Conservation (phyloP, 805 yeast genomes). For the Maudiozyma barnettii region DNA sequence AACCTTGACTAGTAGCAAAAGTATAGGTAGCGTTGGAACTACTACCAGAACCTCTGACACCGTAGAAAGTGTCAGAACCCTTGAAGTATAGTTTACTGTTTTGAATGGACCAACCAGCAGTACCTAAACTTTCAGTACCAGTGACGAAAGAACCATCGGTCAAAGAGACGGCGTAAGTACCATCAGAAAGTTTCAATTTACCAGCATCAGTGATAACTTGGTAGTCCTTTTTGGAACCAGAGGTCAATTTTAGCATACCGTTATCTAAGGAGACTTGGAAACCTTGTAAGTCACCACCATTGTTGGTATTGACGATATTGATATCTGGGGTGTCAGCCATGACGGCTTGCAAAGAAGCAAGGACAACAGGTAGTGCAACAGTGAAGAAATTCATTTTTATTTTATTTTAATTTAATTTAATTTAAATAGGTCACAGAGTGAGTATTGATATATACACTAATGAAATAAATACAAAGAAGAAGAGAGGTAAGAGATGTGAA, state of each 20-base stretch:
- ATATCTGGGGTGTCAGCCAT: neutral
- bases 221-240: neutral
- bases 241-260: neutral
- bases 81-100: neutral
- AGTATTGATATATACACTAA: too few relatives aligned
- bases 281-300: neutral
- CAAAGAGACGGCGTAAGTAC: constrained; percentile 23
- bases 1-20: neutral
- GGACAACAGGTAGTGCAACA: neutral
- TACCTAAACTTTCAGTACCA: constrained; percentile 16
- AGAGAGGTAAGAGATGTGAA: too few relatives aligned
- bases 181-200: constrained; percentile 16
- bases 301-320: neutral
- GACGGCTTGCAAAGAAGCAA: neutral
- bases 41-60: neutral
- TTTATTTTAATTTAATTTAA: too few relatives aligned
- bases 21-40: neutral
- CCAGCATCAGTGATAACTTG: constrained; percentile 22
- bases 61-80: neutral
- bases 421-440: too few relatives aligned
- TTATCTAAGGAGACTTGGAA: neutral
- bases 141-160: constrained; percentile 13
- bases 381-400: too few relatives aligned
- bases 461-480: too few relatives aligned
- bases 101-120: constrained; percentile 32